Percentiles rank a stretch among this genome's conserved stretches.
Conservation (phyloP, 2,329 filamentous ascomycete species). For the Ophiostoma australiae region DNA sequence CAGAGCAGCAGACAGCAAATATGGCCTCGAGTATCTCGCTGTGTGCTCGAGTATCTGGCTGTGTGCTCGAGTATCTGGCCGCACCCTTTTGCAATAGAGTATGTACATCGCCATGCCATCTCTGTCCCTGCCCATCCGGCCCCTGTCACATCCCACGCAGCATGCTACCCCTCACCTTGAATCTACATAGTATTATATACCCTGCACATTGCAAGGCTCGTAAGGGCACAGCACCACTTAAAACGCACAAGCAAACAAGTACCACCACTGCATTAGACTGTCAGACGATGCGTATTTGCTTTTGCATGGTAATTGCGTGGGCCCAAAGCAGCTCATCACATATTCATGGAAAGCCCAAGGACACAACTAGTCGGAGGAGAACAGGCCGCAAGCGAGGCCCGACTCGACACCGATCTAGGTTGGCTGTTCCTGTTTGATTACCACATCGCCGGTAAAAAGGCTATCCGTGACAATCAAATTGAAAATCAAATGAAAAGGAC, state of each 20-base stretch:
- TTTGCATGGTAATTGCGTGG: too few relatives aligned
- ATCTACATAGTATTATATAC: too few relatives aligned
- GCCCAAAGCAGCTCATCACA: background rate
- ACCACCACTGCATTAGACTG: background rate
- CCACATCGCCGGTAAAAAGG: background rate
- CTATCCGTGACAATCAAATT: background rate
- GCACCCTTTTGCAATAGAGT: background rate
- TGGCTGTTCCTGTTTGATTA: background rate
- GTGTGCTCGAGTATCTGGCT: background rate
- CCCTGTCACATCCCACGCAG: too few relatives aligned
- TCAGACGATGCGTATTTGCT: background rate
- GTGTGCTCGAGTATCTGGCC: background rate
- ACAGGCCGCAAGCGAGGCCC: background rate
- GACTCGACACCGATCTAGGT: background rate
- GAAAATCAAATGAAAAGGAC: background rate
- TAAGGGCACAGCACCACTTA: too few relatives aligned
- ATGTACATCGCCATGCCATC: background rate
- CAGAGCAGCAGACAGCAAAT: background rate
- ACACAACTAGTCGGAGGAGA: background rate
- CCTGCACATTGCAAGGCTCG: too few relatives aligned
- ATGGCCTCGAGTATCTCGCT: background rate
- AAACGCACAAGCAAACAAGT: background rate
- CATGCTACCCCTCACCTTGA: too few relatives aligned
- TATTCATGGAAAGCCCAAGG: background rate
- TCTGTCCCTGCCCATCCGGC: too few relatives aligned